A percentile compares a stretch with the other conserved stretches of the same genome.
phyloP scores from a whole-genome alignment of 805 yeast species.

The Dipodascopsis tothii region DNA sequence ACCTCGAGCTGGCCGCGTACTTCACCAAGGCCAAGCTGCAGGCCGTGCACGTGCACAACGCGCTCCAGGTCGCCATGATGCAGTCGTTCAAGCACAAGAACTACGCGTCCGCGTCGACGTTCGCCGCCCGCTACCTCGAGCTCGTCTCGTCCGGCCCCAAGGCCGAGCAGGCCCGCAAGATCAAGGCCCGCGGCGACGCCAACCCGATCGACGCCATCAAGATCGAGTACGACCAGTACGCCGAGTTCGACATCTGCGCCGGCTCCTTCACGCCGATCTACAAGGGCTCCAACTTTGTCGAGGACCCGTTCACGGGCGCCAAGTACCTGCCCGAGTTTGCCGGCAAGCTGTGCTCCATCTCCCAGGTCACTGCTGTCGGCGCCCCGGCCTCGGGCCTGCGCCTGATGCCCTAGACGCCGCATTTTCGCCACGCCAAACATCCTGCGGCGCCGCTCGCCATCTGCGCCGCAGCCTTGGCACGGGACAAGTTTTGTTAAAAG shows the following conservation, averaged over 20 bases:
- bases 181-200: constrained; percentile 71
- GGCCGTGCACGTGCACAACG: constrained; percentile 75
- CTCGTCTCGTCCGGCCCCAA: constrained; percentile 61
- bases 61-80: constrained; percentile 90
- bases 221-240: constrained; percentile 85
- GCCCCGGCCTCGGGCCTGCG: constrained; percentile 89
- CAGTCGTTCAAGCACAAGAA: constrained; percentile 85
- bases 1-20: constrained; percentile 90
- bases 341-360: constrained; percentile 72
- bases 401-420: constrained; percentile 26
- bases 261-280: constrained; percentile 83
- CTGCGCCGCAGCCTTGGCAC: too few relatives aligned
- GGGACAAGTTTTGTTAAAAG: too few relatives aligned
- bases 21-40: constrained; percentile 80
- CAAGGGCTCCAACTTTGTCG: constrained; percentile 56
- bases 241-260: constrained; percentile 86
- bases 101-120: constrained; percentile 78
- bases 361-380: constrained; percentile 73
- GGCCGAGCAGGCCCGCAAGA: constrained; percentile 72
- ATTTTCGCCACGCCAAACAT: too few relatives aligned
- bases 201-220: constrained; percentile 80
- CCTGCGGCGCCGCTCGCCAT: too few relatives aligned
- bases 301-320: constrained; percentile 86
- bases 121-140: constrained; percentile 75
- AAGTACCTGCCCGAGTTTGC: constrained; percentile 67